These are phyloP conservation scores for Turnera subulata DNA, from an alignment of 345 rosid genomes.

Conservation along the genomic window DNA sequence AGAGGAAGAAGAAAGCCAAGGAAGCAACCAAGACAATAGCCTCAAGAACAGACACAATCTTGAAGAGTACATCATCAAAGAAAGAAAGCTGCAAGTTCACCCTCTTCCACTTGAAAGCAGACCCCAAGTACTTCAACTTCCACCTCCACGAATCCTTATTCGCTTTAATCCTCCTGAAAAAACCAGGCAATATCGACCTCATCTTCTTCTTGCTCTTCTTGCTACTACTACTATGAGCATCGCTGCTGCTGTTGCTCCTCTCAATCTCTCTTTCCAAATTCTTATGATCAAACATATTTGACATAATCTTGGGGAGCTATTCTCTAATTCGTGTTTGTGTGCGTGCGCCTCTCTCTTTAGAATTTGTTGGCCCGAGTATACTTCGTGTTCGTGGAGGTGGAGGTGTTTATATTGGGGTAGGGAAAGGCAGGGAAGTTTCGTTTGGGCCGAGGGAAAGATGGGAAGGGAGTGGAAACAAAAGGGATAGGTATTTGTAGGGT, in stretches of 20 bases:
- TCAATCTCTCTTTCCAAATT: conserved; percentile 4
- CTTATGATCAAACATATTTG: not conserved
- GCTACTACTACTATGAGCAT: not conserved
- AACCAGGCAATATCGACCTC: conserved; percentile 21
- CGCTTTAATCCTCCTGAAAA: conserved; percentile 24
- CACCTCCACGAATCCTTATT: conserved; percentile 19
- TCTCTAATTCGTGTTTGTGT: not conserved
- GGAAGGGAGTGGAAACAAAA: not conserved
- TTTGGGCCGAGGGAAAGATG: not conserved
- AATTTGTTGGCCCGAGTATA: too few relatives aligned
- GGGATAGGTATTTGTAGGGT: not conserved
- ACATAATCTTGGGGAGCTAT: not conserved
- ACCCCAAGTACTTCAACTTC: conserved; percentile 33
- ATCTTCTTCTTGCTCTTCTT: not conserved
- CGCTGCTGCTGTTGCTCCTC: not conserved
- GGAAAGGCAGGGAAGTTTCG: not conserved
- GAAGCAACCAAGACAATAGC: conserved; percentile 17
- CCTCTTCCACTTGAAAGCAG: conserved; percentile 41
- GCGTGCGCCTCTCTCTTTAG: too few relatives aligned
- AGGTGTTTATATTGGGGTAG: conserved; percentile 1
- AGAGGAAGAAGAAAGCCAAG: conserved; percentile 18
- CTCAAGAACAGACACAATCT: conserved; percentile 16
- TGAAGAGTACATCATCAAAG: conserved; percentile 17
- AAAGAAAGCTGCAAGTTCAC: conserved; percentile 29
- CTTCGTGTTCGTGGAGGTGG: not conserved